Conservation (phyloP, 176 grass and related monocot species). For the Aechmea fasciata region DNA sequence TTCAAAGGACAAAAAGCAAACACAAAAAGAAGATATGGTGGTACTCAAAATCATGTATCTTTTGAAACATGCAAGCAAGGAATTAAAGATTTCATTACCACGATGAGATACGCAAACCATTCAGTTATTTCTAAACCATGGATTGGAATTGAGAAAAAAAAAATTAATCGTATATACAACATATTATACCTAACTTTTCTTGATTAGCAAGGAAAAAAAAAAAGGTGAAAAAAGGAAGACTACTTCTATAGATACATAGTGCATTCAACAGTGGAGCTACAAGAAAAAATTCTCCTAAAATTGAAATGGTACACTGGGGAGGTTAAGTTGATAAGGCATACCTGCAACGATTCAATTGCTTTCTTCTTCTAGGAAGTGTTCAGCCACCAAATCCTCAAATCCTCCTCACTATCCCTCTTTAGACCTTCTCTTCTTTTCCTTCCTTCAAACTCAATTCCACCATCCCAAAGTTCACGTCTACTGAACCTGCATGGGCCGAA, state of each 20-base stretch:
- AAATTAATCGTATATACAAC: background rate
- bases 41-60: background rate
- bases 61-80: background rate
- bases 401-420: background rate
- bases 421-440: slow-evolving; percentile 10
- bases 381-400: background rate
- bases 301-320: background rate
- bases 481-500: slow-evolving; percentile 5
- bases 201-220: background rate
- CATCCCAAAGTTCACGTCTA: slow-evolving; percentile 2
- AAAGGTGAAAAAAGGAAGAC: background rate
- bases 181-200: background rate
- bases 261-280: slow-evolving; percentile 4
- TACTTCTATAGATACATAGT: slow-evolving; percentile 8
- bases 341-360: background rate
- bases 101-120: background rate
- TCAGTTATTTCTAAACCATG: background rate
- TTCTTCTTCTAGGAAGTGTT: background rate
- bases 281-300: slow-evolving; percentile 7
- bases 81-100: background rate
- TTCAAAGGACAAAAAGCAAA: background rate
- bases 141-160: background rate
- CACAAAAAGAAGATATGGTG: background rate
- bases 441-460: slow-evolving; percentile 19
- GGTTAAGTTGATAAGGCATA: background rate